These are phyloP conservation scores for Cryptococcus sp. DNA, from an alignment of 1,284 basidiomycete species.

Conservation along the genomic window DNA sequence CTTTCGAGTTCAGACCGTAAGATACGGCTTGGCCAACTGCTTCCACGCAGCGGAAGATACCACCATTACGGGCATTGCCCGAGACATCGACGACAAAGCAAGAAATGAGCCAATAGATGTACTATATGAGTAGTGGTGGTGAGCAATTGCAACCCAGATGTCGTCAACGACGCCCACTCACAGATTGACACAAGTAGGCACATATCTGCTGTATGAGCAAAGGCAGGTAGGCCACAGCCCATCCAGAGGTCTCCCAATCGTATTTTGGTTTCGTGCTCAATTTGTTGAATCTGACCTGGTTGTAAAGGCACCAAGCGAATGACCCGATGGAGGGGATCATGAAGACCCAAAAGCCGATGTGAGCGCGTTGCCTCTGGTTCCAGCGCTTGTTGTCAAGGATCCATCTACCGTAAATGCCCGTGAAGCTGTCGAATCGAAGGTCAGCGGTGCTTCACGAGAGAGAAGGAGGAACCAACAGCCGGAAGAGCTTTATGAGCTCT, in stretches of 20 bases:
- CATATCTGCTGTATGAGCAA: slow-evolving; percentile 10
- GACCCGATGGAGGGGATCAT: no score
- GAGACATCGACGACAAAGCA: slow-evolving; percentile 22
- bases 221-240: slow-evolving; percentile 28
- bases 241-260: no score
- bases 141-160: no score
- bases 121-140: slow-evolving; percentile 15
- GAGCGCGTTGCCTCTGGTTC: slow-evolving; percentile 20
- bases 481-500: no score
- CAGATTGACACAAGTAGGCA: slow-evolving; percentile 4
- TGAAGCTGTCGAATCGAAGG: slow-evolving; percentile 11
- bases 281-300: no score
- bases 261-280: no score
- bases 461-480: no score
- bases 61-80: slow-evolving; percentile 14
- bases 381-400: slow-evolving; percentile 21
- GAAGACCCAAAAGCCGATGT: slow-evolving; percentile 5
- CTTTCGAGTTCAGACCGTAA: slow-evolving; percentile 9
- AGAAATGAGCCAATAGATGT: slow-evolving; percentile 32
- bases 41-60: slow-evolving; percentile 17
- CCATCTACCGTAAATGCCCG: slow-evolving; percentile 26
- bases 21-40: slow-evolving; percentile 19
- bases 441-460: no score
- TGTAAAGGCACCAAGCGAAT: no score
- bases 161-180: slow-evolving; percentile 23